Evolutionary conservation across 371 early-diverging fungal species (phyloP).

Genomic region (Lichtheimia corymbifera): DNA sequence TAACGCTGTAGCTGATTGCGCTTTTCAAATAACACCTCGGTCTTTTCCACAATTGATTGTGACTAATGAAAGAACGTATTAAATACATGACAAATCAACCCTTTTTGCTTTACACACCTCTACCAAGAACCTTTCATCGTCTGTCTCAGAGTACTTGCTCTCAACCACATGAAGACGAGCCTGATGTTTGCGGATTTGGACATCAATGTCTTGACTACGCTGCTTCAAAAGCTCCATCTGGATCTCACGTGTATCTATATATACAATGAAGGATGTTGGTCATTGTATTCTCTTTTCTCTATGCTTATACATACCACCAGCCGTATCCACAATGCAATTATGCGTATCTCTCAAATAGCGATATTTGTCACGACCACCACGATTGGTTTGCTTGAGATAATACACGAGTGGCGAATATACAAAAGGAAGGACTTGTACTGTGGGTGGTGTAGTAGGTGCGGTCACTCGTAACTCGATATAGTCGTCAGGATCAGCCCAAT

Average conservation of each 20-base stretch:
- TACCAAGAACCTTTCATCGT: constrained; percentile 21
- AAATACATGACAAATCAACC: no score
- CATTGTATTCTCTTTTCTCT: neutral
- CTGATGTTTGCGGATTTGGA: constrained; percentile 58
- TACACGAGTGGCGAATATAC: constrained; percentile 62
- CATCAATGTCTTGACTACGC: constrained; percentile 61
- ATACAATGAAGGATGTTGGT: neutral
- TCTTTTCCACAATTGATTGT: constrained; percentile 40
- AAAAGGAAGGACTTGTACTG: constrained; percentile 58
- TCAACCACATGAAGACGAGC: constrained; percentile 39
- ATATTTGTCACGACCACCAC: constrained; percentile 41
- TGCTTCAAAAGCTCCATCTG: constrained; percentile 56
- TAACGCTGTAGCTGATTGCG: constrained; percentile 42
- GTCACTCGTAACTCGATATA: constrained; percentile 37
- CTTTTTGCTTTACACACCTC: constrained; percentile 24
- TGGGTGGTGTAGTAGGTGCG: constrained; percentile 23
- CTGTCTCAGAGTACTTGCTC: constrained; percentile 22
- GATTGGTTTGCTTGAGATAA: constrained; percentile 60
- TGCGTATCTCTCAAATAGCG: constrained; percentile 49
- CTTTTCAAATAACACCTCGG: constrained; percentile 45
- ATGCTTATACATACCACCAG: constrained; percentile 34
- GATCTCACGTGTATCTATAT: constrained; percentile 56
- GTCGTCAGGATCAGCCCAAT: constrained; percentile 54
- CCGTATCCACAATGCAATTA: constrained; percentile 50
- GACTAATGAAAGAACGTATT: constrained; percentile 25